Conservation (phyloP, 2,329 filamentous ascomycete species). For the Thelonectria discophora region DNA sequence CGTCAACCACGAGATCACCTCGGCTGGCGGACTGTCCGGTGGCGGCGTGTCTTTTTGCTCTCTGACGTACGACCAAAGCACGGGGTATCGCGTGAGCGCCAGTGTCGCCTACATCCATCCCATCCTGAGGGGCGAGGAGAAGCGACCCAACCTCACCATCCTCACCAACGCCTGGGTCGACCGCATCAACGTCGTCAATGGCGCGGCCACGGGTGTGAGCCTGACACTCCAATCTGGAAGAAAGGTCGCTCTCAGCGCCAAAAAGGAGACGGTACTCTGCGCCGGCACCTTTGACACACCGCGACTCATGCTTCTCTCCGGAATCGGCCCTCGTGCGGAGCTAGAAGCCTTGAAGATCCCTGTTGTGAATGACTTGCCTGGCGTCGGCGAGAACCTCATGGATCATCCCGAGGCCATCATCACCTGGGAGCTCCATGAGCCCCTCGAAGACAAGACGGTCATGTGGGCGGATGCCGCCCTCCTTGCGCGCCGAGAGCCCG, state of each 20-base stretch:
- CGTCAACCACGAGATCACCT: neutral
- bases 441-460: slow-evolving; percentile 73
- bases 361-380: slow-evolving; percentile 60
- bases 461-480: slow-evolving; percentile 84
- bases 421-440: slow-evolving; percentile 74
- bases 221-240: neutral
- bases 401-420: slow-evolving; percentile 61
- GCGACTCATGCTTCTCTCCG: slow-evolving; percentile 59
- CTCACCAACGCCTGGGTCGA: slow-evolving; percentile 83
- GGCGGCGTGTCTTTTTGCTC: neutral
- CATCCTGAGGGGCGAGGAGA: slow-evolving; percentile 15
- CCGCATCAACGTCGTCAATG: slow-evolving; percentile 72
- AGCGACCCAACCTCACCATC: slow-evolving; percentile 49
- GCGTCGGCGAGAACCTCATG: slow-evolving; percentile 66
- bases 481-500: slow-evolving; percentile 77
- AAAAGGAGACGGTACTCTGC: slow-evolving; percentile 57
- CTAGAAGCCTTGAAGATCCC: slow-evolving; percentile 48
- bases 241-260: slow-evolving; percentile 47
- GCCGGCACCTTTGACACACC: slow-evolving; percentile 62
- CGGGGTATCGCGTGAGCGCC: slow-evolving; percentile 14
- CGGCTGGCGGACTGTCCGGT: neutral
- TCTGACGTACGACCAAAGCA: slow-evolving; percentile 10
- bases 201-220: slow-evolving; percentile 69
- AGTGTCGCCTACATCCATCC: slow-evolving; percentile 24
- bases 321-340: slow-evolving; percentile 52